Evolutionary conservation across 2,329 filamentous ascomycete genomes (phyloP), one percentile per base, ranked within the genome.

Genomic region (Penicillium frequentans): DNA sequence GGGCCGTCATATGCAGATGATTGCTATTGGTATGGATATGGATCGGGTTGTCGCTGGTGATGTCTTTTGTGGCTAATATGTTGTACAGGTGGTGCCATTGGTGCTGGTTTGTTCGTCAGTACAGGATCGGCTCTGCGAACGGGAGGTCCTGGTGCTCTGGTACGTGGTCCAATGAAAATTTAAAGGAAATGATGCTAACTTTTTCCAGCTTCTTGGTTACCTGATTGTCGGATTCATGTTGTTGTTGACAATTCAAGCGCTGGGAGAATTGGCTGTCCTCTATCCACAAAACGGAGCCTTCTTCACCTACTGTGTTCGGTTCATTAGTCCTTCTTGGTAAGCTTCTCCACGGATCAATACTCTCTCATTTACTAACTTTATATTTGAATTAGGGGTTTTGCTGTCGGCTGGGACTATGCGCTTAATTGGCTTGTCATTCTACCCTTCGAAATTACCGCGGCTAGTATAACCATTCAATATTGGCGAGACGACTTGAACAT

Each of bases 361-460:
- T 14, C 21, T 23, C 5, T 23, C 23, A 10, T 13, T 4, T 5
- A 47, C 33, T 31, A n/a, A 31, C 16, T 7, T 3, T n/a, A 26
- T 21, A 14, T 31, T 16, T 13, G 45, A 6, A 19, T 52, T 23
- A 68, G 81, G 76, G 76, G 75, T 2, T 78, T 79, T 51, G 75
- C 75, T 24, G 75, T 78, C 68, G 76, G 76, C 16, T 78, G 76
- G 76, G 74, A 77, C 54, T 95, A 96, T 70, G 90, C 90, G 5
- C 75, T 96, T 62, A 88, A 92, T 73, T 96, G 92, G 91, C 82
- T 95, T 2, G 84, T 90, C 43, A 86, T 93, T 0, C 74, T 96
- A 26, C 91, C 91, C 0, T 81, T 96, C 47, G 91, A 96, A 72
- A 86, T 96, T 29, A 81, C 80, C 23, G 82, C 82, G 23, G 82